phyloP scores from a whole-genome alignment of 2,329 filamentous ascomycete species.

The Diaporthe destruens region DNA sequence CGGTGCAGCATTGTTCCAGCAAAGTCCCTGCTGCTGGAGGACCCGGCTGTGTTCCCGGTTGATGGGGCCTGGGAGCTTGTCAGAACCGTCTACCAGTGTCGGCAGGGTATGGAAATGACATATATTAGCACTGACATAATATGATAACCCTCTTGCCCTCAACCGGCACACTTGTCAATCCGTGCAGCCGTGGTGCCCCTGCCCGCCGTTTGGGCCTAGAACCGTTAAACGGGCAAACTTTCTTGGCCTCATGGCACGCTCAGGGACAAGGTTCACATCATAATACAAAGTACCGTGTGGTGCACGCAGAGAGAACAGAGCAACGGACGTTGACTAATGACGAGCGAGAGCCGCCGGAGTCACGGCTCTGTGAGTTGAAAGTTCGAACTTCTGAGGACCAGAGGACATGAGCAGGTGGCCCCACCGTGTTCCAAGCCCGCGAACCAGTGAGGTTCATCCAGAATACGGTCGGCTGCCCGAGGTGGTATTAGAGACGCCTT shows the following conservation, averaged over 20 bases:
- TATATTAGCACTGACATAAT: slow-evolving; percentile 32
- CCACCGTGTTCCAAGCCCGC: neutral
- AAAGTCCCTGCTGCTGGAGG: neutral
- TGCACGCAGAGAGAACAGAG: neutral
- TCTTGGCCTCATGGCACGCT: slow-evolving; percentile 19
- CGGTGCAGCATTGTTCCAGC: neutral
- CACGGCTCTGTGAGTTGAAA: neutral
- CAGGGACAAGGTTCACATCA: slow-evolving; percentile 27
- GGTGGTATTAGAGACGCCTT: neutral
- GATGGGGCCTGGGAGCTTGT: slow-evolving; percentile 3
- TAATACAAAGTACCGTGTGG: too few species aligned
- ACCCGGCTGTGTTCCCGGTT: slow-evolving; percentile 1
- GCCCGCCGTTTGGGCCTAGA: slow-evolving; percentile 20
- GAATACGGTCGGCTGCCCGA: neutral
- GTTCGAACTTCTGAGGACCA: too few species aligned
- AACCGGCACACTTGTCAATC: slow-evolving; percentile 22
- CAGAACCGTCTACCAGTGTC: neutral
- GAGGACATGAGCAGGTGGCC: neutral
- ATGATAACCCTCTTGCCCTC: too few species aligned
- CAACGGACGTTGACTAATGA: neutral
- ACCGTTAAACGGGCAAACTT: slow-evolving; percentile 25
- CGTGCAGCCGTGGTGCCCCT: too few species aligned
- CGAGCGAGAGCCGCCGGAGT: neutral
- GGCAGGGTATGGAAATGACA: slow-evolving; percentile 31
- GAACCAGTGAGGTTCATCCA: slow-evolving; percentile 14